phyloP scores from a whole-genome alignment of 2,329 filamentous ascomycete species.

The Chaetothyriales sp. region DNA sequence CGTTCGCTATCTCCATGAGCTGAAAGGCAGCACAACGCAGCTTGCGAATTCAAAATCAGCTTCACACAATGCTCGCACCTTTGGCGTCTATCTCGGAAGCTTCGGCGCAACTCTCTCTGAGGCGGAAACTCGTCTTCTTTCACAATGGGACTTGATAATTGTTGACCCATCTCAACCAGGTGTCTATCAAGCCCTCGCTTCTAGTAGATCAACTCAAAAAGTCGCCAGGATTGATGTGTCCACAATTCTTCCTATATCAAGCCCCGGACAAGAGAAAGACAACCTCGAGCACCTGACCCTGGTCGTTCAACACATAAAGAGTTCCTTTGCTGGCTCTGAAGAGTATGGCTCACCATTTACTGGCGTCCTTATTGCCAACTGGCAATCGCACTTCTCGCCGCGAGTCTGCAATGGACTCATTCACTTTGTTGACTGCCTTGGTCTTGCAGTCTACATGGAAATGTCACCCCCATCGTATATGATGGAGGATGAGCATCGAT shows the following conservation, averaged over 20 bases:
- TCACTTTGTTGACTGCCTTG: conserved; percentile 23
- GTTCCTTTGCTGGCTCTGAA: neutral
- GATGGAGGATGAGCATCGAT: conserved; percentile 19
- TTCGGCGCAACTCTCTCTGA: conserved; percentile 23
- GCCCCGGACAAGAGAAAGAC: neutral
- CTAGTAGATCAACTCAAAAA: neutral
- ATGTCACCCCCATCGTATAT: conserved; percentile 29
- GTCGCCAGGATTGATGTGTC: neutral
- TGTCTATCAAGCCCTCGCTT: conserved; percentile 23
- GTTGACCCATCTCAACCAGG: conserved; percentile 30
- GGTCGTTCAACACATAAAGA: neutral
- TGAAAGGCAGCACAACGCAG: neutral
- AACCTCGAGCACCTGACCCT: neutral
- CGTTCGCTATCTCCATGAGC: neutral
- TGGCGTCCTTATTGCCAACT: conserved; percentile 32
- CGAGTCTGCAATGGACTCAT: conserved; percentile 22
- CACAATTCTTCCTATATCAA: neutral
- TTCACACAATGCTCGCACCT: conserved; percentile 23
- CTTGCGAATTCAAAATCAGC: neutral
- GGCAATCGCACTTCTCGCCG: conserved; percentile 24
- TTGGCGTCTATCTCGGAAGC: conserved; percentile 31
- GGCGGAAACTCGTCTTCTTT: conserved; percentile 5
- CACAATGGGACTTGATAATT: conserved; percentile 18
- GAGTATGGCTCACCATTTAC: conserved; percentile 20
- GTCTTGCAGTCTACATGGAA: conserved; percentile 32